Base-by-base conservation (phyloP, 2,329 filamentous ascomycete genomes). In the Herpotrichia juniperi region DNA sequence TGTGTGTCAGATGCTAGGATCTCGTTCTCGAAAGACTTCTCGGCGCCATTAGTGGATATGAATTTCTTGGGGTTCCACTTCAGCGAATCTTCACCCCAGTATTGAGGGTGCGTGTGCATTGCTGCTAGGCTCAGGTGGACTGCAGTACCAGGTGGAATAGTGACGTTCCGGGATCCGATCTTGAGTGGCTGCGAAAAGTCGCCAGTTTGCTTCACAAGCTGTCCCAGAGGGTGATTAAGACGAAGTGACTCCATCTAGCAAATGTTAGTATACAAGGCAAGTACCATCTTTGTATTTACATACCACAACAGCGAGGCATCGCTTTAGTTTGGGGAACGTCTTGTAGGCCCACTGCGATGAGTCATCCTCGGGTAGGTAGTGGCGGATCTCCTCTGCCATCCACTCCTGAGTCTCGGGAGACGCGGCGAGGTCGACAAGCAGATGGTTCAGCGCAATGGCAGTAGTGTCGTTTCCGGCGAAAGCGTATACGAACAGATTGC, bases 401-500 rank as follows among this genome's bases (percentile, higher is more conserved):
- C 78, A 82, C 5, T 76, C 71, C 51, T 83, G 80, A 1, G 77
- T 72, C 1, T 74, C 62, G 0, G 76, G 78, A 31, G 79, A 57
- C 0, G 74, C 71, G 1, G 80, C 78, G 1, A 83, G 66, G 17
- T 79, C 74, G 8, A 76, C 63, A 1, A 81, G 58, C 0, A 75
- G 64, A 48, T 75, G 79, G 0, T 73, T 72, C 4, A 82, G 58
- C 0, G 75, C 74, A 19, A 78, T 73, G 1, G 80, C 76, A 0
- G 78, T 80, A 0, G 80, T 81, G 53, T 83, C 80, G 50, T 81
- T 78, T 1, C 80, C 81, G 0, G 80, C 80, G 42, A 82, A 69
- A 31, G 77, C 80, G 57, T 80, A 74, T 2, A 78, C 68, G 48
- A 80, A 80, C 42, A 81, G 61, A 37, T 82, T 82, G 19, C 80